phyloP scores from a whole-genome alignment of 139 green algal genomes.

The Coccomyxa sp. region DNA sequence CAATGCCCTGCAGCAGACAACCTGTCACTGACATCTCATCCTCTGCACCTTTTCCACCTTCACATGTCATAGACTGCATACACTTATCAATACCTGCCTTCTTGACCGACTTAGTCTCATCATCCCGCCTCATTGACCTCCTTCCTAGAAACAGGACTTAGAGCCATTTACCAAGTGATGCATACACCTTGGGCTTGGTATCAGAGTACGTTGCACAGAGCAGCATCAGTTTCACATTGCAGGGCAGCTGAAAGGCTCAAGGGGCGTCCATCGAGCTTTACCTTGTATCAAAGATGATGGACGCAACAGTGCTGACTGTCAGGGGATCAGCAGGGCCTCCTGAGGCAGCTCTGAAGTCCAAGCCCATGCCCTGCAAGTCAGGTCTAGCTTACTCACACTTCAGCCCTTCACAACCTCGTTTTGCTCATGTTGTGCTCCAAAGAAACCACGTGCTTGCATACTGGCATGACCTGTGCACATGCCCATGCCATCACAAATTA shows the following conservation, averaged over 20 bases:
- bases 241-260: no score
- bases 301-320: neutral
- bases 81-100: neutral
- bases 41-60: neutral
- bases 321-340: neutral
- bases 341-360: no score
- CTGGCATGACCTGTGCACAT: no score
- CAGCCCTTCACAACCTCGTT: no score
- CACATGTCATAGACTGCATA: neutral
- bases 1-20: neutral
- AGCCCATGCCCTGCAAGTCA: no score
- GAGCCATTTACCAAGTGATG: neutral
- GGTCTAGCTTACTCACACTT: no score
- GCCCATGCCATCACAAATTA: no score
- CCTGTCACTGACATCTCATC: neutral
- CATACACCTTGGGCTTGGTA: neutral
- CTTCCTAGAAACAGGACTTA: neutral
- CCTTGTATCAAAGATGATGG: conserved; percentile 6
- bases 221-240: neutral
- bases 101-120: neutral
- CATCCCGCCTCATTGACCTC: neutral
- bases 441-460: no score
- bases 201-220: neutral
- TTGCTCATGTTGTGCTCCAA: no score
- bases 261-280: no score